Evolutionary conservation across 441 rosid species (phyloP).

Genomic region (Bruguiera hainesii): DNA sequence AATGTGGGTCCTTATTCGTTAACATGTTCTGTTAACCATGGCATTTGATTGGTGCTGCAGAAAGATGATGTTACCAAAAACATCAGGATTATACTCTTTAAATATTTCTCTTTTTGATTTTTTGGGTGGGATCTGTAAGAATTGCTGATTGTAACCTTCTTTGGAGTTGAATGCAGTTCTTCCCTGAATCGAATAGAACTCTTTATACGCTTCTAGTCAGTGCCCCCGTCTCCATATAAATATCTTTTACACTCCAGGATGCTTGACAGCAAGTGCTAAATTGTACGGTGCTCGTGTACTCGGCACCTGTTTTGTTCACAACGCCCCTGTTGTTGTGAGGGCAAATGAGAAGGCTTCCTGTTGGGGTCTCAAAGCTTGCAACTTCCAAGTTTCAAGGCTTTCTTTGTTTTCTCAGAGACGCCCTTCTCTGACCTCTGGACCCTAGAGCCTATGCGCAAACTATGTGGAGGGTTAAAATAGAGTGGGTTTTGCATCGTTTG

Average conservation of each 20-base stretch:
- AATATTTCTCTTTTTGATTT: too few species aligned
- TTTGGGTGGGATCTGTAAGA: too few species aligned
- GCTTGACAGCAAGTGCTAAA: constrained; percentile 20
- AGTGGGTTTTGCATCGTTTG: constrained; percentile 23
- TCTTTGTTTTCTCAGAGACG: neutral
- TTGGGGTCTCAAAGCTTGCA: constrained; percentile 9
- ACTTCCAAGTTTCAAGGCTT: neutral
- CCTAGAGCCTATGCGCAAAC: constrained; percentile 13
- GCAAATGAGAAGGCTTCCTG: neutral
- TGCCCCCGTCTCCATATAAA: constrained; percentile 1
- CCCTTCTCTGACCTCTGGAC: constrained; percentile 19
- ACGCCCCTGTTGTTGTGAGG: neutral
- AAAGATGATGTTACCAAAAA: neutral
- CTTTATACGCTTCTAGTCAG: neutral
- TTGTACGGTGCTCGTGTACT: constrained; percentile 12
- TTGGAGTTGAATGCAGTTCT: too few species aligned
- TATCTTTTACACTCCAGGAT: constrained; percentile 10
- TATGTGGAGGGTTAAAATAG: constrained; percentile 5
- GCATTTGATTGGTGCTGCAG: constrained; percentile 10
- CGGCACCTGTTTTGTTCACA: constrained; percentile 1
- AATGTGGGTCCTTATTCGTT: neutral
- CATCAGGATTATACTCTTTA: too few species aligned
- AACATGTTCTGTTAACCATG: neutral
- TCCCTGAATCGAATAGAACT: too few species aligned
- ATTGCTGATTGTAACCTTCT: too few species aligned